Evolutionary conservation across 2,329 filamentous ascomycete species (phyloP), one percentile per base, ranked within the genome.

Genomic region (Alternaria alternata): DNA sequence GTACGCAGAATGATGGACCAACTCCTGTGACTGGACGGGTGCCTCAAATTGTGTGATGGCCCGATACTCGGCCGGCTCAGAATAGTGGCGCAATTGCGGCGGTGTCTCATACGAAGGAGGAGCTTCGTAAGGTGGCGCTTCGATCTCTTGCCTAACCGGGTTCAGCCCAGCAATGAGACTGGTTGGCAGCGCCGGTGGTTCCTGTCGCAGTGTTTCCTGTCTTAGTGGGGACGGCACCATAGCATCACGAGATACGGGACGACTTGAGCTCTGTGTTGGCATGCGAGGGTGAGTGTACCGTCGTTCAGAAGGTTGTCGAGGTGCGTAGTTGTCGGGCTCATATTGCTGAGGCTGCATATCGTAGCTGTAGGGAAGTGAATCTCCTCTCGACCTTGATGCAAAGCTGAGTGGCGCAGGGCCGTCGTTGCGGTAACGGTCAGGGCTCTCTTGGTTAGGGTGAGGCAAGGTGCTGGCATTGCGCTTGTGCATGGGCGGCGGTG

Each of bases 401-500:
- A 76, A 64, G 55, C 69, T 76, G n/a, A 78, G 68, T 1, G 76
- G 77, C 24, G 76, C 70, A 0, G 75, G 76, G 7, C 72, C 67
- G 54, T 76, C 73, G 16, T 64, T 62, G 7, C 65, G 68, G 51
- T 76, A 76, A 41, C 64, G 68, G 7, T 53, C 43, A 5, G 57
- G 55, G 36, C 51, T 61, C 34, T 73, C 66, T 16, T 72, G 68
- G 42, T 71, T 64, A 7, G 72, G 67, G 46, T 74, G 73, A 7
- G 66, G 61, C 9, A 77, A 26, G 3, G 73, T 74, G 20, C 72
- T 70, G 12, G 77, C 73, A 53, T 74, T 72, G 48, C 72, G 76
- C 44, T 77, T 69, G 55, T 80, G 78, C 46, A 75, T 72, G 9
- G 78, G 78, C 4, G 78, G 78, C 2, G 78, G 78, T 18, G 78